phyloP scores from a whole-genome alignment of 306 rosid genomes.

The Lathyrus sativus region DNA sequence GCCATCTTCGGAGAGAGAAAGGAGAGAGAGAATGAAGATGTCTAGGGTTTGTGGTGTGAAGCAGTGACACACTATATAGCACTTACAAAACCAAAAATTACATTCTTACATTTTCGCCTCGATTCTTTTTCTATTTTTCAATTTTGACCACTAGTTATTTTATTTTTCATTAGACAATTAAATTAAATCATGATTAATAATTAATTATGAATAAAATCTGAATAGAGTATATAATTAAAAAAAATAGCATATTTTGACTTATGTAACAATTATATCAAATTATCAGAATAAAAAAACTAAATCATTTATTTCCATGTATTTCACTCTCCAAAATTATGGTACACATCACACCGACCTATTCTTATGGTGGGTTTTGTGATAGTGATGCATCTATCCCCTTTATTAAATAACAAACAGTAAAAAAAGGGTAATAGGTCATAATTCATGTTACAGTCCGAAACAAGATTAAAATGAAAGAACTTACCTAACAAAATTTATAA shows the following conservation, averaged over 20 bases:
- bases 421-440: constrained; percentile 40
- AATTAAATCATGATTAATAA: background rate
- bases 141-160: background rate
- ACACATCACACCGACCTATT: constrained; percentile 17
- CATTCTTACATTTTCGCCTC: background rate
- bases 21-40: constrained; percentile 33
- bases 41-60: constrained; percentile 61
- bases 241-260: background rate
- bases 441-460: constrained; percentile 49
- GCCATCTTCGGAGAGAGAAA: constrained; percentile 59
- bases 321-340: background rate
- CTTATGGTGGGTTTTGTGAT: constrained; percentile 18
- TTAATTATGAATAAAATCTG: background rate
- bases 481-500: constrained; percentile 38
- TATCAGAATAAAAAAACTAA: background rate
- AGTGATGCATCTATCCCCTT: constrained; percentile 55
- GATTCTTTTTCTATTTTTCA: background rate
- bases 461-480: constrained; percentile 48
- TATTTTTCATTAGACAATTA: background rate
- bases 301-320: background rate
- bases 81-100: background rate
- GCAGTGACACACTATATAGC: constrained; percentile 35
- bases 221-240: background rate
- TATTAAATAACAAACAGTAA: constrained; percentile 45
- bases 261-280: background rate